Base-by-base conservation (phyloP, 805 yeast genomes). In the Barnettozyma sucrosica region DNA sequence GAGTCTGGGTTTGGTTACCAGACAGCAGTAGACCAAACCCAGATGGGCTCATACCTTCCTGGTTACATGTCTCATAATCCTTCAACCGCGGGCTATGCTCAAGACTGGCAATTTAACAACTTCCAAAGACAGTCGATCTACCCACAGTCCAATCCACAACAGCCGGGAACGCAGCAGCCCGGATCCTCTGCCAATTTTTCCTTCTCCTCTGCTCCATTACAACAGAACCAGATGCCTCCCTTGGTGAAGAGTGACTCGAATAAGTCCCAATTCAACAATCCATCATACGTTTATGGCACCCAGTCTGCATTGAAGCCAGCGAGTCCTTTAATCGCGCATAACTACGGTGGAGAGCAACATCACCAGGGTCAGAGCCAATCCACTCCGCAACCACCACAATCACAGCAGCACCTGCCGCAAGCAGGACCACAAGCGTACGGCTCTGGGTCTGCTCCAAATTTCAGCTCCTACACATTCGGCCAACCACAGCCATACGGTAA, bases 41-140 rank as follows among this genome's bases (percentile, higher is more conserved):
- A 43, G 38, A 20, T 48, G 20, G 30, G 23, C 23, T 33, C 48
- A 6, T 49, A 43, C 28, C 47, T 41, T 6, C 47, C 44, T 24
- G 37, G 41, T 3, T 45, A 36, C 26, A 19, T 49, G 26, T 21
- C 49, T 10, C 45, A 43, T 7, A 36, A 36, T 8, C 34, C 47
- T 21, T n/a, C 30, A 20, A 26, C 41, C 13, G 18, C 37, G 5
- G 21, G 46, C 3, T 43, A 45, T 19, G 28, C 25, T n/a, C 52
- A 44, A 37, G 52, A 49, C 13, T 49, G 52, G 52, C 52, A 49
- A 23, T 41, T 36, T 18, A 43, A 36, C 24, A 41, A 32, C 40
- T 41, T 30, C 25, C 51, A 44, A 21, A 43, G 50, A 34, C 40
- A 42, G 14, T 43, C 50, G 8, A 21, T 38, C 4, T 43, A 47